Base-by-base conservation (phyloP, 495 filamentous ascomycete species). In the Recurvomyces mirabilis region DNA sequence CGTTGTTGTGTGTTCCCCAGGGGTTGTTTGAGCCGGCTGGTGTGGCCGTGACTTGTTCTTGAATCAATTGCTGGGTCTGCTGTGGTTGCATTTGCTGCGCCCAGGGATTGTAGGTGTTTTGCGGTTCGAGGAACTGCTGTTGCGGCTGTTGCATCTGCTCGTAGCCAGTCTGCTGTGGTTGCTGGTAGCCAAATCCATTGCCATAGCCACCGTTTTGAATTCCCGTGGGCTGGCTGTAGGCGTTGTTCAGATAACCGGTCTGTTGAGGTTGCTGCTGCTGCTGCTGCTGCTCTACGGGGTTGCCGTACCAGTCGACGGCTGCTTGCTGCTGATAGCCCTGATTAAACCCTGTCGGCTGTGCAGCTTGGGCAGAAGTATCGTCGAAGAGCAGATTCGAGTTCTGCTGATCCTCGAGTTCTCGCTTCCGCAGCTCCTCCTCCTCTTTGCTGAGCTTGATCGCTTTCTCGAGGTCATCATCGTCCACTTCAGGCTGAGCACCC, bases 361-460 rank as follows among this genome's bases (percentile, higher is more conserved):
- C 73, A 47, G 77, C 77, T 23, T 72, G 61, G 12, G 71, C 60
- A 13, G 83, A 79, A 17, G 78, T 75, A 56, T 91, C 84, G 54
- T 94, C 89, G 55, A 99, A 96, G 29, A 99, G 69, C 5, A 54
- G 24, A 24, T 84, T 78, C 13, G 79, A 65, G 4, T 86, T 82
- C 56, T 96, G 94, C 60, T 66, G 82, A 51, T 94, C 84, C 65
- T 96, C 93, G 42, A 95, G 66, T 60, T 96, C 87, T 35, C 81
- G 77, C 58, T 79, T 79, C 36, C 91, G 78, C 51, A 91, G 71
- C 42, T 87, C 83, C 56, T 96, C 93, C 57, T 95, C 88, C 60
- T 95, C 88, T 63, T 85, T 83, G 60, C 91, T 96, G 14, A 99
- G 73, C 65, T 87, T 93, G 60, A 99, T 91, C 7, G 93, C 93